These are phyloP conservation scores for Macrophomina phaseolina DNA, from an alignment of 2,329 filamentous ascomycete genomes.

Conservation along the genomic window DNA sequence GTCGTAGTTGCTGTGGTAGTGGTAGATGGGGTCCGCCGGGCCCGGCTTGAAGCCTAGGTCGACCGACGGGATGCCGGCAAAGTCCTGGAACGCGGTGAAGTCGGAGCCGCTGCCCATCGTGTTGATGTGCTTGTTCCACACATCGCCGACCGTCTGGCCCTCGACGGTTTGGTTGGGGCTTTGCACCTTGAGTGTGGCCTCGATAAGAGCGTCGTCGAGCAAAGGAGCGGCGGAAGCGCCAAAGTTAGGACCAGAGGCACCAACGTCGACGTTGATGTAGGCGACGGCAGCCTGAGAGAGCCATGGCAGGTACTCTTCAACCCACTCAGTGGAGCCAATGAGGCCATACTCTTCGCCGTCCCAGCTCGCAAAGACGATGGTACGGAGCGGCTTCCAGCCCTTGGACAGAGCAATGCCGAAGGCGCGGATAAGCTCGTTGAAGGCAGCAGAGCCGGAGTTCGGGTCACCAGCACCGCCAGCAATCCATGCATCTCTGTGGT, in stretches of 20 bases:
- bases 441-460: constrained; percentile 78
- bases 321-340: constrained; percentile 89
- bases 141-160: constrained; percentile 72
- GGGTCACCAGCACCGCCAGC: constrained; percentile 80
- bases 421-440: constrained; percentile 79
- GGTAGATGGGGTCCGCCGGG: constrained; percentile 61
- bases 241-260: constrained; percentile 70
- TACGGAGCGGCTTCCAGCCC: constrained; percentile 85
- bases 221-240: constrained; percentile 72
- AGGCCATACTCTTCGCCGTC: constrained; percentile 80
- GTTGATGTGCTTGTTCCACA: constrained; percentile 61
- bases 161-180: constrained; percentile 72
- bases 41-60: constrained; percentile 53
- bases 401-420: constrained; percentile 73
- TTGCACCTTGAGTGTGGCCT: constrained; percentile 56
- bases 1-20: constrained; percentile 87
- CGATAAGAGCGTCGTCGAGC: constrained; percentile 73
- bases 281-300: constrained; percentile 74
- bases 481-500: constrained; percentile 90
- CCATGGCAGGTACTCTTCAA: constrained; percentile 88
- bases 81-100: constrained; percentile 61
- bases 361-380: constrained; percentile 83
- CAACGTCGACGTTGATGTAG: constrained; percentile 86
- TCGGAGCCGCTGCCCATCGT: constrained; percentile 61
- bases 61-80: constrained; percentile 56